Evolutionary conservation across 2,329 filamentous ascomycete species (phyloP).

Genomic region (Trichothecium sympodiale): DNA sequence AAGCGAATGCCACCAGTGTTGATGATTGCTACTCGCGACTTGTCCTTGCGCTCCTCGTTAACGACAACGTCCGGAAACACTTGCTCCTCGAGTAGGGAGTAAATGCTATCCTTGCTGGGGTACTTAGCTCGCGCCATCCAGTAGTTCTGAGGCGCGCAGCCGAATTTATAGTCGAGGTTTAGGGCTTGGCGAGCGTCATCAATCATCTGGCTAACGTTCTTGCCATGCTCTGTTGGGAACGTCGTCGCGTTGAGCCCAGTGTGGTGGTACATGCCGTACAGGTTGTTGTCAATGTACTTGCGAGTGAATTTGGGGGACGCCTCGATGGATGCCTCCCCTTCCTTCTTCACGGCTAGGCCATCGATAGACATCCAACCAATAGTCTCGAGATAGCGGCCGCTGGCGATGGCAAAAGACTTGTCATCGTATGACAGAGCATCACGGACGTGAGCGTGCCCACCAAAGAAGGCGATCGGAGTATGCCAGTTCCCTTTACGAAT

Average conservation of each 20-base stretch:
- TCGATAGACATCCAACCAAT: conserved; percentile 86
- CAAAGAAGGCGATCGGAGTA: conserved; percentile 83
- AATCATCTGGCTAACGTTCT: conserved; percentile 61
- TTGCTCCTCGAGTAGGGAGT: conserved; percentile 65
- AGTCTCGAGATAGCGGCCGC: conserved; percentile 88
- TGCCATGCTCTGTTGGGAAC: conserved; percentile 68
- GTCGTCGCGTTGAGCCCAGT: conserved; percentile 58
- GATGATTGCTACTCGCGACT: conserved; percentile 60
- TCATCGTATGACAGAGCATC: conserved; percentile 74
- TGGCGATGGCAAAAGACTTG: conserved; percentile 69
- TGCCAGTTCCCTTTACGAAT: conserved; percentile 69
- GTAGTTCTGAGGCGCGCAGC: conserved; percentile 71
- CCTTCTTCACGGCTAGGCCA: conserved; percentile 34
- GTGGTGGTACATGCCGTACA: conserved; percentile 75
- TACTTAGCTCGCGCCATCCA: conserved; percentile 78
- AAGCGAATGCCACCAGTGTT: conserved; percentile 93
- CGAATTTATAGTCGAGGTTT: conserved; percentile 60
- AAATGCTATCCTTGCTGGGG: conserved; percentile 63
- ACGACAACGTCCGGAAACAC: conserved; percentile 60
- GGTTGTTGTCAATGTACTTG: conserved; percentile 88
- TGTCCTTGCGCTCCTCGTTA: conserved; percentile 44
- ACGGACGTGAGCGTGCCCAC: conserved; percentile 80
- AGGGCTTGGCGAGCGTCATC: conserved; percentile 56
- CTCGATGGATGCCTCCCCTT: conserved; percentile 16
- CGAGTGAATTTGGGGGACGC: conserved; percentile 52